Conservation (phyloP, 345 rosid species). For the Lepidium sativum region DNA sequence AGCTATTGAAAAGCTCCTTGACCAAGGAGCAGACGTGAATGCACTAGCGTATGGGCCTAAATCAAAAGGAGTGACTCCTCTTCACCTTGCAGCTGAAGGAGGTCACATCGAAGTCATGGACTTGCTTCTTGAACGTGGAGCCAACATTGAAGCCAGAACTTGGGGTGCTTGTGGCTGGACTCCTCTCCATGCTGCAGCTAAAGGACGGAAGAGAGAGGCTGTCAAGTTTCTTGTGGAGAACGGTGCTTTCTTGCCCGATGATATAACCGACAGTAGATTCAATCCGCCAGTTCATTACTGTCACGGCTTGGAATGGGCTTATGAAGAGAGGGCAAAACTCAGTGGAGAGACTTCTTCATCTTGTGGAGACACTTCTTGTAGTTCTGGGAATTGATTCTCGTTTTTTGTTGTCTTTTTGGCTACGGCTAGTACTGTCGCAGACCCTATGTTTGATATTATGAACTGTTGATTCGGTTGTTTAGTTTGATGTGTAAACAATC, state of each 20-base stretch:
- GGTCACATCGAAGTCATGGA: constrained; percentile 88
- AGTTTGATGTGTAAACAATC: neutral
- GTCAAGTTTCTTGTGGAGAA: constrained; percentile 73
- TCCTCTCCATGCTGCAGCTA: constrained; percentile 82
- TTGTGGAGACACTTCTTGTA: constrained; percentile 36
- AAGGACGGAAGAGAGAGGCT: constrained; percentile 76
- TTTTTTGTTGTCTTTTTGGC: neutral
- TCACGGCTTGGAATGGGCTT: constrained; percentile 91
- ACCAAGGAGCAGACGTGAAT: constrained; percentile 75
- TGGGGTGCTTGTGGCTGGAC: constrained; percentile 95
- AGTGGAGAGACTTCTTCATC: constrained; percentile 20
- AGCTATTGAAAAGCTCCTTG: constrained; percentile 59
- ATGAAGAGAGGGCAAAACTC: constrained; percentile 68
- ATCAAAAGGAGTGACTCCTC: constrained; percentile 77
- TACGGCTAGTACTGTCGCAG: neutral
- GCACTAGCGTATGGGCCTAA: constrained; percentile 79
- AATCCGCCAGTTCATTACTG: constrained; percentile 94
- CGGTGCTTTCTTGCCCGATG: constrained; percentile 84
- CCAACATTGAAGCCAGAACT: constrained; percentile 85
- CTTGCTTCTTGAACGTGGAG: constrained; percentile 81
- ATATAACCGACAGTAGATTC: constrained; percentile 68
- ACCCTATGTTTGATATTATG: neutral
- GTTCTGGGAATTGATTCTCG: constrained; percentile 39
- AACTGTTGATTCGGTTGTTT: neutral
- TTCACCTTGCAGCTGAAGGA: constrained; percentile 95